Evolutionary conservation across 192 early-diverging fungal species (phyloP).

Genomic region (Coemansia sp.): DNA sequence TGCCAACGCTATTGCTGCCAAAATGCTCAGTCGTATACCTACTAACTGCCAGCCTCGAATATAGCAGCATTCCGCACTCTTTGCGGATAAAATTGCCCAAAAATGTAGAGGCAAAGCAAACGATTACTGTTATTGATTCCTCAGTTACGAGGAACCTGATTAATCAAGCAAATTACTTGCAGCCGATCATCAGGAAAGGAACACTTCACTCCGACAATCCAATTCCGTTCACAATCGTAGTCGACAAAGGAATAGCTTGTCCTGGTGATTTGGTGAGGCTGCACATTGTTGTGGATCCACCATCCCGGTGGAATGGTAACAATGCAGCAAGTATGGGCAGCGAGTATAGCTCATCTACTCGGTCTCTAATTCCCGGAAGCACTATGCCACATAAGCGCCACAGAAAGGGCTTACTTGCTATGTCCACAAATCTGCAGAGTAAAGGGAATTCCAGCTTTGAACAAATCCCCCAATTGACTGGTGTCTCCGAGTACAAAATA

Average conservation of each 20-base stretch:
- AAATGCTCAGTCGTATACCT: neutral
- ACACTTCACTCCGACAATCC: neutral
- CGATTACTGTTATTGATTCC: neutral
- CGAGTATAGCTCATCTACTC: neutral
- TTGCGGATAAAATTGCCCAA: neutral
- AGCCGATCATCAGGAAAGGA: neutral
- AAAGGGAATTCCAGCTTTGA: neutral
- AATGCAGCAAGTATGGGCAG: neutral
- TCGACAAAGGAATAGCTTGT: neutral
- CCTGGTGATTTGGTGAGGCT: neutral
- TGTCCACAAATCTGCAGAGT: neutral
- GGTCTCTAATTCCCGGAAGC: neutral
- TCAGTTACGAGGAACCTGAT: neutral
- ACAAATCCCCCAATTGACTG: neutral
- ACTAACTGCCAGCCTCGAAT: neutral
- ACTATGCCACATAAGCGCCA: neutral
- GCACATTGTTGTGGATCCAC: neutral
- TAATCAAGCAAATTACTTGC: neutral
- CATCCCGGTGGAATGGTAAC: neutral
- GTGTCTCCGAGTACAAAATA: neutral
- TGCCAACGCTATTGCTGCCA: neutral
- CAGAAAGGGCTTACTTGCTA: neutral
- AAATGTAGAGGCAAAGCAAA: neutral
- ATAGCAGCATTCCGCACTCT: neutral
- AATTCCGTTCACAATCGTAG: neutral